Evolutionary conservation across 2,329 filamentous ascomycete genomes (phyloP).

Genomic region (Fusarium chuoi): DNA sequence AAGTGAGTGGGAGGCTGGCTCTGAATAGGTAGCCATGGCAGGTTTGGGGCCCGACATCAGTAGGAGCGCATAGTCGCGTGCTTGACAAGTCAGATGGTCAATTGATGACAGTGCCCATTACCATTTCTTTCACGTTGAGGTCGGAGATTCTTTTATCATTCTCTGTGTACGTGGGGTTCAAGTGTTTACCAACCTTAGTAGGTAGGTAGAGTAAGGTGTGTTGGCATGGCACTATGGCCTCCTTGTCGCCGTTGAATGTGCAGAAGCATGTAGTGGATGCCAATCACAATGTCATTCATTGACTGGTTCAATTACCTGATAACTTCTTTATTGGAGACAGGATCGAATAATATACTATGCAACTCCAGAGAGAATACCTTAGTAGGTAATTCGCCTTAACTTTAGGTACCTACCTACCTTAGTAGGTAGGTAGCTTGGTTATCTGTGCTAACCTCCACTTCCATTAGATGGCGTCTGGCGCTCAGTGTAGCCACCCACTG

Average conservation of each 20-base stretch:
- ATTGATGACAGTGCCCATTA: not conserved
- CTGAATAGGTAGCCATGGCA: not conserved
- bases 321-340: not conserved
- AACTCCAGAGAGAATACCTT: not conserved
- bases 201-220: not conserved
- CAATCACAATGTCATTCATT: not conserved
- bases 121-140: conserved; percentile 1
- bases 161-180: not conserved
- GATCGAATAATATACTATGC: not conserved
- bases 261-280: not conserved
- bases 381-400: too few relatives aligned
- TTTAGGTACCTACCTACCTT: not conserved
- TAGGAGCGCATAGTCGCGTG: conserved; percentile 25
- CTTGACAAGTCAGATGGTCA: conserved; percentile 2
- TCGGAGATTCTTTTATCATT: not conserved
- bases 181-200: not conserved
- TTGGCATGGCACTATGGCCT: not conserved
- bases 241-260: not conserved
- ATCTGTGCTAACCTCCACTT: not conserved
- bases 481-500: conserved; percentile 9
- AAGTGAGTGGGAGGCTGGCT: not conserved
- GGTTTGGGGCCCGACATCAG: conserved; percentile 8
- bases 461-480: not conserved
- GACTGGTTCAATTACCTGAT: not conserved
- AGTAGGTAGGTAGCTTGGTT: too few relatives aligned